A percentile compares a stretch with the other conserved stretches of the same genome.
Conservation (phyloP, 495 filamentous ascomycete species). For the Aspergillus mulundensis region DNA sequence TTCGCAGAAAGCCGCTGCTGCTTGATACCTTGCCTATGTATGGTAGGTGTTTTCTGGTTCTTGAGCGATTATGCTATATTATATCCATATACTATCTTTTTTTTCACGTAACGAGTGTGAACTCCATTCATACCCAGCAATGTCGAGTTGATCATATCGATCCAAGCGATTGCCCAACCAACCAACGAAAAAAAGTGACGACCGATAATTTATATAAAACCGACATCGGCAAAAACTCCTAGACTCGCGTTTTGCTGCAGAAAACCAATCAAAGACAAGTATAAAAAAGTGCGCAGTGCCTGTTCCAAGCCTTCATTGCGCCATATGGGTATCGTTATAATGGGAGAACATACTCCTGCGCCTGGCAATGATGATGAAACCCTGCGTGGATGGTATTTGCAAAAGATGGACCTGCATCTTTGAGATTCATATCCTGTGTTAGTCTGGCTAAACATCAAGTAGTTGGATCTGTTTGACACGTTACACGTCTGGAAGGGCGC, state of each 20-base stretch:
- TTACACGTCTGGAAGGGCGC: background rate
- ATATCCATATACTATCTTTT: background rate
- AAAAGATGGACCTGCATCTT: constrained; percentile 11
- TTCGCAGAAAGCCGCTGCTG: constrained; percentile 15
- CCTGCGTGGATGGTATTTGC: background rate
- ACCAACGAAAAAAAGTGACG: background rate
- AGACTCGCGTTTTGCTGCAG: too few species aligned
- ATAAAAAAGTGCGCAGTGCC: too few species aligned
- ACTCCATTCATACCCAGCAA: background rate
- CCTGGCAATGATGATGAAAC: background rate
- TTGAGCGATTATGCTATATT: background rate
- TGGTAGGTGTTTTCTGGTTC: background rate
- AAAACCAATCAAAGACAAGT: too few species aligned
- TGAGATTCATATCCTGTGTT: background rate
- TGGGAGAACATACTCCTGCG: background rate
- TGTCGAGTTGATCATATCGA: background rate
- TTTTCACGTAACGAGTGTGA: background rate
- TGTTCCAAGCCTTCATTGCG: background rate
- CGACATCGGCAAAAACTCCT: too few species aligned
- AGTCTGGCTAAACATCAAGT: background rate
- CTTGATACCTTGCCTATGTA: background rate
- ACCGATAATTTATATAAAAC: too few species aligned
- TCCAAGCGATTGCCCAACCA: background rate
- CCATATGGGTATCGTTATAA: background rate
- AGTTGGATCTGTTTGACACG: background rate